Evolutionary conservation across 805 yeast species (phyloP).

Genomic region (Wickerhamiella hasegawae): DNA sequence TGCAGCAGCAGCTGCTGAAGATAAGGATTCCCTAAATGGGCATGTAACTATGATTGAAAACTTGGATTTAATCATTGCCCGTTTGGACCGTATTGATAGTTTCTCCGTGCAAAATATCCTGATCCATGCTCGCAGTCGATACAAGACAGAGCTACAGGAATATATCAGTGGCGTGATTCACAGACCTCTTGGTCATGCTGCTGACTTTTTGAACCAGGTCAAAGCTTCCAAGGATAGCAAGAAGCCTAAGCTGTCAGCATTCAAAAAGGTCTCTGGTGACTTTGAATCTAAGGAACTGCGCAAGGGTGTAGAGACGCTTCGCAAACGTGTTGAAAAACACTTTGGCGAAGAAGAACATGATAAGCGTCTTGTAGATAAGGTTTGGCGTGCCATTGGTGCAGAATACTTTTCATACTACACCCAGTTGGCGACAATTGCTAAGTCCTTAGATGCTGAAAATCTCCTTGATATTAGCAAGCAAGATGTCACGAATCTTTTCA

Average conservation of each 20-base stretch:
- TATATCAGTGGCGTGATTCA: conserved; percentile 34
- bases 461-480: conserved; percentile 8
- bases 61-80: conserved; percentile 31
- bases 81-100: conserved; percentile 13
- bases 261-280: conserved; percentile 39
- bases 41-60: conserved; percentile 37
- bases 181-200: conserved; percentile 49
- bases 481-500: conserved; percentile 6
- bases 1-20: conserved; percentile 15
- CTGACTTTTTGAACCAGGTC: conserved; percentile 48
- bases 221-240: conserved; percentile 29
- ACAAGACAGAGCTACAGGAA: conserved; percentile 22
- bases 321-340: conserved; percentile 40
- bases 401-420: conserved; percentile 41
- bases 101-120: conserved; percentile 11
- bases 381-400: conserved; percentile 59
- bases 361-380: conserved; percentile 12
- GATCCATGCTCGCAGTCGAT: conserved; percentile 16
- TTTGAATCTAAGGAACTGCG: conserved; percentile 46
- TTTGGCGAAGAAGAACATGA: conserved; percentile 21
- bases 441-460: conserved; percentile 31
- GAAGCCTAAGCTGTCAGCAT: conserved; percentile 26
- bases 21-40: conserved; percentile 25
- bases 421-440: conserved; percentile 38
- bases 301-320: conserved; percentile 37